These are phyloP conservation scores for Leccinum variicolor DNA, from an alignment of 768 basidiomycete genomes.

Conservation along the genomic window DNA sequence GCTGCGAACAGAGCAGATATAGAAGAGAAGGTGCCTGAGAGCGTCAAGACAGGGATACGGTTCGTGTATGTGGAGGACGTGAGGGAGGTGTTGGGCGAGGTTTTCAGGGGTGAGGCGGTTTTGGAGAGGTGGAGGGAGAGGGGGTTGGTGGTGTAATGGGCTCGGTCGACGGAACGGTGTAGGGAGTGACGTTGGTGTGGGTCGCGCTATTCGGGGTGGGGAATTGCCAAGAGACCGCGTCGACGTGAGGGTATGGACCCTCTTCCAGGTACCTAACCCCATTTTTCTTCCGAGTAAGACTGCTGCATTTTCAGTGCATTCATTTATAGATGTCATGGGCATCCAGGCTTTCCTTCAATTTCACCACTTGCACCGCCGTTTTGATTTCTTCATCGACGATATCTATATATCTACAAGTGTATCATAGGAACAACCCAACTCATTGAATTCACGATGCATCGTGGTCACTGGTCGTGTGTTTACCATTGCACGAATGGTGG, in stretches of 20 bases:
- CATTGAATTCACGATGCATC: background rate
- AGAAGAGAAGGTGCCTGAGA: constrained; percentile 94
- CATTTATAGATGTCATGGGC: background rate
- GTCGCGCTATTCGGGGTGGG: background rate
- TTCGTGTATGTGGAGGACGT: constrained; percentile 97
- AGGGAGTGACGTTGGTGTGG: background rate
- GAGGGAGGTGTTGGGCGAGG: constrained; percentile 83
- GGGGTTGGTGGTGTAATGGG: constrained; percentile 33
- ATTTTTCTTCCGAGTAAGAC: background rate
- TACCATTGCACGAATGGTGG: too few relatives aligned
- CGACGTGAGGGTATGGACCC: background rate
- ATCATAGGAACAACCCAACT: background rate
- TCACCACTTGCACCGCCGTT: background rate
- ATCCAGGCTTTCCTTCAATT: background rate
- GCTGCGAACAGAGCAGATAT: constrained; percentile 91
- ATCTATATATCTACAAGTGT: background rate
- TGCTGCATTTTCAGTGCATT: background rate
- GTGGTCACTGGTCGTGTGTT: background rate
- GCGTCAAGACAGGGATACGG: constrained; percentile 91
- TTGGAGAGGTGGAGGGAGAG: constrained; percentile 67
- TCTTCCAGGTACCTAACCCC: background rate
- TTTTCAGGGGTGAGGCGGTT: constrained; percentile 64
- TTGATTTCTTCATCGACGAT: background rate
- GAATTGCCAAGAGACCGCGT: background rate
- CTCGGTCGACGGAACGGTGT: background rate